Conservation (phyloP, 441 rosid genomes). For the Dalechampia spathulata region DNA sequence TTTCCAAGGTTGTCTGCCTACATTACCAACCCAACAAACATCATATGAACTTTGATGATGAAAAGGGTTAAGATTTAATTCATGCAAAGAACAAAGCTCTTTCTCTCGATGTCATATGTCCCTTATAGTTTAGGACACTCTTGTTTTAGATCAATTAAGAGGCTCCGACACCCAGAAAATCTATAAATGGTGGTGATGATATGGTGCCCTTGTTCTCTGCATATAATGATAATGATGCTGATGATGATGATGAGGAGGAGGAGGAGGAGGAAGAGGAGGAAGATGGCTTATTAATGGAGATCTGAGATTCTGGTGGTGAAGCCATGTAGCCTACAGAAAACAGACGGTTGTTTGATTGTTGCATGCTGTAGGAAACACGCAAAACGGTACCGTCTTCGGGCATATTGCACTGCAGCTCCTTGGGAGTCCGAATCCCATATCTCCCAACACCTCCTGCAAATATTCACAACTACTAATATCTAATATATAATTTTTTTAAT, state of each 20-base stretch:
- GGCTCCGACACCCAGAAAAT: constrained; percentile 62
- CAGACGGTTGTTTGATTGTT: constrained; percentile 22
- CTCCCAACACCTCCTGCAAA: constrained; percentile 17
- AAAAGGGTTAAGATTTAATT: too few species aligned
- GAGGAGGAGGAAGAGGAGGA: too few species aligned
- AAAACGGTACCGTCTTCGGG: constrained; percentile 10
- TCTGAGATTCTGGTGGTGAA: constrained; percentile 1
- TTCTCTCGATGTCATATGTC: too few species aligned
- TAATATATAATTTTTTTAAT: too few species aligned
- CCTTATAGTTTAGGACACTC: too few species aligned
- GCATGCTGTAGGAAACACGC: constrained; percentile 14
- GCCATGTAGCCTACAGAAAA: constrained; percentile 15
- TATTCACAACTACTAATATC: too few species aligned
- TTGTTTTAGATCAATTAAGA: constrained; percentile 1
- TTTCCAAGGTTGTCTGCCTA: too few species aligned
- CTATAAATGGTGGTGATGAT: constrained; percentile 42
- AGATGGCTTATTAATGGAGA: constrained; percentile 21
- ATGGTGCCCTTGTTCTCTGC: constrained; percentile 16
- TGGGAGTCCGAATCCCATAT: constrained; percentile 5
- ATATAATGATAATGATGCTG: constrained; percentile 19
- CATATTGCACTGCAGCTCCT: constrained; percentile 8
- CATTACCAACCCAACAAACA: too few species aligned
- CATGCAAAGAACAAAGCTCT: too few species aligned
- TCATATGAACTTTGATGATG: too few species aligned
- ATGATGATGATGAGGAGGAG: too few species aligned